A percentile compares a stretch with the other conserved stretches of the same genome.
Conservation (phyloP, 139 green algal genomes). For the Chlamydomonas schloesseri region DNA sequence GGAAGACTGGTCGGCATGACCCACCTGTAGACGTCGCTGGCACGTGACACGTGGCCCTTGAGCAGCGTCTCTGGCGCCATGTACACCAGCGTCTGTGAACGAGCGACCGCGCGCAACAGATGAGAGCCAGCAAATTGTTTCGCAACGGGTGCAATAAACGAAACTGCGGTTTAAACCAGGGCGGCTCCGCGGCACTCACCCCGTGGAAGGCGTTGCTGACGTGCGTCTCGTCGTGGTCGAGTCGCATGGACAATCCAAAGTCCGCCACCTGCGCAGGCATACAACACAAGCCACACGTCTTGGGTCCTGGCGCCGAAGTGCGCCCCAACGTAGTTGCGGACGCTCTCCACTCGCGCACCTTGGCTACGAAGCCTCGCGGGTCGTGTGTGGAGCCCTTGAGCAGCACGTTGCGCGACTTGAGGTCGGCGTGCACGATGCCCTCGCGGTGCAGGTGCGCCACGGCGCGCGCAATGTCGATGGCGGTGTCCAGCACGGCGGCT, state of each 20-base stretch:
- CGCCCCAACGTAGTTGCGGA: too few species aligned
- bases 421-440: slow-evolving; percentile 58
- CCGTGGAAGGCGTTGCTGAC: slow-evolving; percentile 58
- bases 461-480: slow-evolving; percentile 56
- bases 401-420: slow-evolving; percentile 57
- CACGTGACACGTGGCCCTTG: slow-evolving; percentile 27
- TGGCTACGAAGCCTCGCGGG: slow-evolving; percentile 30
- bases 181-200: neutral
- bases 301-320: too few species aligned
- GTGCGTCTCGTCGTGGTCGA: slow-evolving; percentile 50
- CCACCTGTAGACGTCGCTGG: slow-evolving; percentile 13
- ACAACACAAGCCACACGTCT: too few species aligned
- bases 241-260: slow-evolving; percentile 60
- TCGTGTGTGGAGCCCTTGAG: slow-evolving; percentile 39
- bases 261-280: slow-evolving; percentile 50
- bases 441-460: slow-evolving; percentile 61
- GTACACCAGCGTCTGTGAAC: slow-evolving; percentile 33
- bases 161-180: neutral
- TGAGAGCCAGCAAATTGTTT: too few species aligned
- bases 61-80: slow-evolving; percentile 41
- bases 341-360: neutral
- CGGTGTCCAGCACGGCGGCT: slow-evolving; percentile 49
- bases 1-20: too few species aligned
- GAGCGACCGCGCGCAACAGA: neutral
- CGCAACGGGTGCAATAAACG: neutral